These are phyloP conservation scores for Maudiozyma bulderi DNA, from an alignment of 805 yeast genomes.

Conservation along the genomic window DNA sequence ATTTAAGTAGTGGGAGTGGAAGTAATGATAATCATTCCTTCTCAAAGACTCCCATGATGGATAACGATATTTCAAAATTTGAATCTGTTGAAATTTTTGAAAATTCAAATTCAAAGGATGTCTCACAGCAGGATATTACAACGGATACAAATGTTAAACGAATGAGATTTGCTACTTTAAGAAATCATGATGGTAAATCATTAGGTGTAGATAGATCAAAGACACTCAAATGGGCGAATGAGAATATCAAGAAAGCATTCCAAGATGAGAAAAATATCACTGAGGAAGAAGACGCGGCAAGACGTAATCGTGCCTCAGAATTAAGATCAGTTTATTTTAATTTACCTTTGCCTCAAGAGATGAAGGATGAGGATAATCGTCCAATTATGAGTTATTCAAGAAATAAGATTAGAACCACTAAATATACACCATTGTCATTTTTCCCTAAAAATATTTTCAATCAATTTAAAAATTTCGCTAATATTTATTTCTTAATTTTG, in stretches of 20 bases:
- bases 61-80: slow-evolving; percentile 7
- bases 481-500: slow-evolving; percentile 71
- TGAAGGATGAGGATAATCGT: slow-evolving; percentile 49
- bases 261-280: slow-evolving; percentile 17
- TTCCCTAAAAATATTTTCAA: slow-evolving; percentile 71
- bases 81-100: slow-evolving; percentile 9
- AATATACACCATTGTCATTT: slow-evolving; percentile 84
- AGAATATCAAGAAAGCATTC: slow-evolving; percentile 28
- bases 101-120: slow-evolving; percentile 1
- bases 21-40: slow-evolving; percentile 18
- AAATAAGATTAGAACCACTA: slow-evolving; percentile 90
- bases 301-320: slow-evolving; percentile 32
- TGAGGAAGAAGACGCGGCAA: slow-evolving; percentile 20
- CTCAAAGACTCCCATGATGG: slow-evolving; percentile 19
- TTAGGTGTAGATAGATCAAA: slow-evolving; percentile 35
- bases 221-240: slow-evolving; percentile 43
- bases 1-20: slow-evolving; percentile 7
- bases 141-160: slow-evolving; percentile 25
- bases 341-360: slow-evolving; percentile 46
- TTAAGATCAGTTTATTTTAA: slow-evolving; percentile 51
- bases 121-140: slow-evolving; percentile 1
- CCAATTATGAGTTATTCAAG: slow-evolving; percentile 58
- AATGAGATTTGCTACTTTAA: slow-evolving; percentile 73
- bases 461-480: slow-evolving; percentile 87
- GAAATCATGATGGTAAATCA: slow-evolving; percentile 65